Conservation (phyloP, 2,329 filamentous ascomycete species). For the Fusarium sp. region DNA sequence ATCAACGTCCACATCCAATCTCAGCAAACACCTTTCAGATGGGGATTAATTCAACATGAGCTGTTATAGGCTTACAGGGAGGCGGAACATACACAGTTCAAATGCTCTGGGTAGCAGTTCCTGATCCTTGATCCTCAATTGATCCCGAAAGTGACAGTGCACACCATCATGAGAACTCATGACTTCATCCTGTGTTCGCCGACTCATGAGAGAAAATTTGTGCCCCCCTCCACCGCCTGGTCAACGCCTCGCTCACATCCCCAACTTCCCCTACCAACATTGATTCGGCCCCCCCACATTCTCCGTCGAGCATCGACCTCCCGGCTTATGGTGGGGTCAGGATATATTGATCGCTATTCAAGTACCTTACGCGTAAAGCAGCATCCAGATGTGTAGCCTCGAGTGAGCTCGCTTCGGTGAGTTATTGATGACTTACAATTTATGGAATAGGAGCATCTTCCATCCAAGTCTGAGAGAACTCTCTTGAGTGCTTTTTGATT, state of each 20-base stretch:
- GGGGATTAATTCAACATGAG: slow-evolving; percentile 3
- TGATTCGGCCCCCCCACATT: slow-evolving; percentile 44
- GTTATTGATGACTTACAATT: slow-evolving; percentile 23
- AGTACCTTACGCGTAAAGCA: slow-evolving; percentile 34
- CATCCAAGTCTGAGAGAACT: slow-evolving; percentile 23
- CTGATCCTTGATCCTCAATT: not conserved
- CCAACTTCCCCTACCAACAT: slow-evolving; percentile 43
- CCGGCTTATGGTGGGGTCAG: slow-evolving; percentile 39
- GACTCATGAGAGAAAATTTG: slow-evolving; percentile 29
- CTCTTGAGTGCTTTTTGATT: slow-evolving; percentile 7
- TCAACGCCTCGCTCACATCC: slow-evolving; percentile 32
- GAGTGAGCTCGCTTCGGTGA: slow-evolving; percentile 29
- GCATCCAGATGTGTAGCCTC: slow-evolving; percentile 13
- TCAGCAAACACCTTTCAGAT: slow-evolving; percentile 34
- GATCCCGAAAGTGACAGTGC: not conserved
- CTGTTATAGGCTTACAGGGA: not conserved
- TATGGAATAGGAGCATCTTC: slow-evolving; percentile 16
- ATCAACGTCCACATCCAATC: slow-evolving; percentile 35
- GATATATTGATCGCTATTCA: slow-evolving; percentile 25
- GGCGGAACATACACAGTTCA: not conserved
- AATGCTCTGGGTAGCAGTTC: not conserved
- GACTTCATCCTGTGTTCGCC: slow-evolving; percentile 5
- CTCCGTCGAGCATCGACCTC: slow-evolving; percentile 44
- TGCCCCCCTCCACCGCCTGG: slow-evolving; percentile 44
- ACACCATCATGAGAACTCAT: slow-evolving; percentile 25